Conservation (phyloP, 805 yeast genomes). For the Yamadazyma nakazawae region DNA sequence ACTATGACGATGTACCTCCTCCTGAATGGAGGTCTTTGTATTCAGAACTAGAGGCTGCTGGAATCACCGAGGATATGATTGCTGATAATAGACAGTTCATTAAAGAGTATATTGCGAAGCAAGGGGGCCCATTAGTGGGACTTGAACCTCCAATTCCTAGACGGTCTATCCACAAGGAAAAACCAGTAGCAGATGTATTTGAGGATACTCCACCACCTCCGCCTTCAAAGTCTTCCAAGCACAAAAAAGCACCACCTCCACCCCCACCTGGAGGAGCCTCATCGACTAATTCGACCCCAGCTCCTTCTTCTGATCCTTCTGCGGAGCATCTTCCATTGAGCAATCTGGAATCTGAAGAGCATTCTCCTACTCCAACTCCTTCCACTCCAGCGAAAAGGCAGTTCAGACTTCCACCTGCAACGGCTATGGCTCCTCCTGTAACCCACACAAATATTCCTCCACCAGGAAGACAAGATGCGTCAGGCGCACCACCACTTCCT, state of each 20-base stretch:
- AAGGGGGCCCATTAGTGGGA: constrained; percentile 79
- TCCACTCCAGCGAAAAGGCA: constrained; percentile 15
- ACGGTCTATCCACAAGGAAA: constrained; percentile 33
- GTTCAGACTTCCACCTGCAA: constrained; percentile 38
- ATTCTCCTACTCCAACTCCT: constrained; percentile 14
- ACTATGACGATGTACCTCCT: constrained; percentile 78
- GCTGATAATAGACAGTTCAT: constrained; percentile 82
- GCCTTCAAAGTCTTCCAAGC: constrained; percentile 12
- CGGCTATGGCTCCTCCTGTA: constrained; percentile 29
- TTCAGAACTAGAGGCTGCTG: constrained; percentile 67
- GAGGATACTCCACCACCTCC: not conserved
- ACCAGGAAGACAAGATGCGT: constrained; percentile 9
- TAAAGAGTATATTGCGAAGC: constrained; percentile 68
- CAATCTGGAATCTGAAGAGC: constrained; percentile 13
- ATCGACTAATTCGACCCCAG: constrained; percentile 13
- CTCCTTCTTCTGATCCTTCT: constrained; percentile 15
- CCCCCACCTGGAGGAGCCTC: constrained; percentile 28
- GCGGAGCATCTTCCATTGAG: not conserved
- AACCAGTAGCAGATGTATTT: not conserved
- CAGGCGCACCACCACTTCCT: constrained; percentile 21
- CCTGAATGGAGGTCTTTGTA: constrained; percentile 80
- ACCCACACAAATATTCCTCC: constrained; percentile 18
- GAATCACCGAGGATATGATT: constrained; percentile 84
- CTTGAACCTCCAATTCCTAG: constrained; percentile 83
- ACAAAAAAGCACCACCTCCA: constrained; percentile 38